phyloP scores from a whole-genome alignment of 2,329 filamentous ascomycete genomes.

The Ceratocystis diversiconidia region DNA sequence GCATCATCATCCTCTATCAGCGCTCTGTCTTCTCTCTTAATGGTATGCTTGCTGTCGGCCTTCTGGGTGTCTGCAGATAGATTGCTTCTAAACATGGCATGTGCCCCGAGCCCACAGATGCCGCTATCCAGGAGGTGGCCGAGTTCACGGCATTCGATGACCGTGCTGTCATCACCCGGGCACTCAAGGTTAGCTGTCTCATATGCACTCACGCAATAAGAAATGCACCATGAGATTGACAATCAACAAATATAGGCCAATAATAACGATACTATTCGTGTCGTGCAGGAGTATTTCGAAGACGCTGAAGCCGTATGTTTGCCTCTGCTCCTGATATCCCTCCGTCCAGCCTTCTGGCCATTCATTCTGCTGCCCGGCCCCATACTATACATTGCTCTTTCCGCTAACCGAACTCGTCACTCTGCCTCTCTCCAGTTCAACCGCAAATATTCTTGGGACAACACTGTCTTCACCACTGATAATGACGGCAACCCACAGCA shows the following conservation, averaged over 20 bases:
- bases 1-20: no score
- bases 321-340: no score
- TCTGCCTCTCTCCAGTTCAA: constrained; percentile 28
- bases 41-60: no score
- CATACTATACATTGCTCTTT: not conserved
- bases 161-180: constrained; percentile 6
- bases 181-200: constrained; percentile 4
- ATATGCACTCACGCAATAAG: not conserved
- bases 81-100: no score
- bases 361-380: no score
- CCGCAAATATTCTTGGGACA: constrained; percentile 41
- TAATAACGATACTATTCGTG: constrained; percentile 13
- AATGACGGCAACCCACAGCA: constrained; percentile 32
- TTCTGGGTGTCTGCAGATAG: no score
- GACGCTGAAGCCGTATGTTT: constrained; percentile 5
- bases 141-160: constrained; percentile 14
- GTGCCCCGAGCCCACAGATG: not conserved
- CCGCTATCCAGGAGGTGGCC: constrained; percentile 12
- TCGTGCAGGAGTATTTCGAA: constrained; percentile 17
- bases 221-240: not conserved
- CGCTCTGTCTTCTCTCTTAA: no score
- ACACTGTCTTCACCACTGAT: constrained; percentile 37
- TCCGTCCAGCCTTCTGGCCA: not conserved
- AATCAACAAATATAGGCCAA: not conserved
- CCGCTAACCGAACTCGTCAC: not conserved